Percentiles rank a stretch among this genome's conserved stretches.
Conservation (phyloP, 163 green algal species). For the Chlamydomonas reinhardtii region DNA sequence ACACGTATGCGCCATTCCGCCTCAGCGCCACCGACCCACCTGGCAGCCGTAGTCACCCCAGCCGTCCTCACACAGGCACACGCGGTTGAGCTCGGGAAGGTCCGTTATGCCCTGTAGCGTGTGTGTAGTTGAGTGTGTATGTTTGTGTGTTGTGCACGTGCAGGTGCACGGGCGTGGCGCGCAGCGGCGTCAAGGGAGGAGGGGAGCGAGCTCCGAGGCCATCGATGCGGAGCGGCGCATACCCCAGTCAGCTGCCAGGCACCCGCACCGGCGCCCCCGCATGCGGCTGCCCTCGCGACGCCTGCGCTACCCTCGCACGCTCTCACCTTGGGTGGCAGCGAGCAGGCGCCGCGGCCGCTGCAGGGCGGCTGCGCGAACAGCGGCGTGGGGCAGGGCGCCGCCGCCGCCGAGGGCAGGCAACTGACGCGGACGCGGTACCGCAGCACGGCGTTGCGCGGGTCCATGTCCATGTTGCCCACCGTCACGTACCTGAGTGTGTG, state of each 20-base stretch:
- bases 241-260: too few species aligned
- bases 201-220: too few species aligned
- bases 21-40: too few species aligned
- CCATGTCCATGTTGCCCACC: constrained; percentile 32
- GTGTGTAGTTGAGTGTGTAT: not conserved
- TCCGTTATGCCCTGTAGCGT: not conserved
- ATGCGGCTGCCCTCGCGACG: too few species aligned
- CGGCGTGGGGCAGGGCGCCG: not conserved
- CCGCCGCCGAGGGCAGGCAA: not conserved
- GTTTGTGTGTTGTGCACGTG: not conserved
- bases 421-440: not conserved
- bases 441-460: not conserved
- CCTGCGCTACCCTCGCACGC: too few species aligned
- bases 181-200: too few species aligned
- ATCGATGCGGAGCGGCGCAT: too few species aligned
- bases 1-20: too few species aligned
- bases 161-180: too few species aligned
- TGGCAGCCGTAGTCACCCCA: constrained; percentile 31
- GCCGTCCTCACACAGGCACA: constrained; percentile 1
- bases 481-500: constrained; percentile 46
- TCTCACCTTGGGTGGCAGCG: not conserved
- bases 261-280: too few species aligned
- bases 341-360: constrained; percentile 10
- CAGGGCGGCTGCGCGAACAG: not conserved
- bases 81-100: not conserved